Evolutionary conservation across 176 grass and related monocot species (phyloP).

Genomic region (Lolium rigidum): DNA sequence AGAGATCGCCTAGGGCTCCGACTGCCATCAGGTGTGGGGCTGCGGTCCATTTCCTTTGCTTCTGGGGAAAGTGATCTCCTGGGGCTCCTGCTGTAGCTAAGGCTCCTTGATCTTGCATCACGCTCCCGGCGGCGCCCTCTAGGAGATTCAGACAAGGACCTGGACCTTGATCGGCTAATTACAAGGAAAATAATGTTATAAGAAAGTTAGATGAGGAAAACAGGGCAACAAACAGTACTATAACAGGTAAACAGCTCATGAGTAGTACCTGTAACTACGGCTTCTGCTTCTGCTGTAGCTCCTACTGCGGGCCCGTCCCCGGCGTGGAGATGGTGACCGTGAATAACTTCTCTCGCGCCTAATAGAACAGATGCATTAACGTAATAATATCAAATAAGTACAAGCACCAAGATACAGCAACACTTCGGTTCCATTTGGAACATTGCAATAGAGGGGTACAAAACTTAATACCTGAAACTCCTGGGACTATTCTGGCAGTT

Average conservation of each 20-base stretch:
- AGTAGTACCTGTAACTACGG: constrained; percentile 65
- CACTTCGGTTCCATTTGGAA: too few relatives aligned
- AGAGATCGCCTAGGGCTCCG: constrained; percentile 38
- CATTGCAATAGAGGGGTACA: background rate
- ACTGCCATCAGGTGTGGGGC: constrained; percentile 35
- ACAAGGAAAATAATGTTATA: background rate
- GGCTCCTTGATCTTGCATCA: constrained; percentile 74
- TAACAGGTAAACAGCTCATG: background rate
- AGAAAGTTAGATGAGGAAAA: background rate
- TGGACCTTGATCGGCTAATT: constrained; percentile 52
- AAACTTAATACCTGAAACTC: constrained; percentile 55
- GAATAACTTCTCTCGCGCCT: constrained; percentile 86
- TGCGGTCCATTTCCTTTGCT: constrained; percentile 50
- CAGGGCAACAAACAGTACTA: background rate
- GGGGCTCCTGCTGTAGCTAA: constrained; percentile 85
- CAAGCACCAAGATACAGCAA: background rate
- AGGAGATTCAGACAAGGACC: constrained; percentile 67
- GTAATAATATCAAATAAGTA: background rate
- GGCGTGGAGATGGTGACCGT: constrained; percentile 70
- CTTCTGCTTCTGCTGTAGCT: constrained; percentile 94
- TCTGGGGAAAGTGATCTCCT: constrained; percentile 52
- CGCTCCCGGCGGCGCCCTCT: constrained; percentile 41
- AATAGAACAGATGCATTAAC: background rate
- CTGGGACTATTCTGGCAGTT: constrained; percentile 98
- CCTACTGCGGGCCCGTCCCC: constrained; percentile 59